Evolutionary conservation across 495 filamentous ascomycete species (phyloP), one percentile per base, ranked within the genome.

Genomic region (Rostrohypoxylon terebratum): DNA sequence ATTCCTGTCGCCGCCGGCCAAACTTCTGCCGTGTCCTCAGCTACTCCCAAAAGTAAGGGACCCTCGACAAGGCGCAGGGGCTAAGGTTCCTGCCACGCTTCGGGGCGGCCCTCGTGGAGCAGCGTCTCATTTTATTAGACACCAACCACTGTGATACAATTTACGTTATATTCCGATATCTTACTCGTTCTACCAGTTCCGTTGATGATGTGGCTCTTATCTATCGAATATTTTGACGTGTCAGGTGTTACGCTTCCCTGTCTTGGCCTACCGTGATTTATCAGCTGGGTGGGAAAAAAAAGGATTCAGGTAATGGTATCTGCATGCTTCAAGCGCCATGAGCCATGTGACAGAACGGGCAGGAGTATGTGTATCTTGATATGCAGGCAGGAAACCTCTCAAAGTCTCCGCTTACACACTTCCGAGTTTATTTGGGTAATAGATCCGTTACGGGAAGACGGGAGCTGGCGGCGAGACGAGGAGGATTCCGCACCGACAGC

Each of bases 41-140:
- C 77, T 3, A 82, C 81, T 10, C 78, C 84, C 4, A 83, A 80
- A 75, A 78, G 70, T 61, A 87, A 87, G 72, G 83, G 80, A 40
- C 84, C 86, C 14, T 84, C 85, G 6, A 88, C 86, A n/a, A 80
- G 86, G 44, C 83, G 86, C 65, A 83, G 85, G 51, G 86, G 84
- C 62, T 87, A 79, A 73, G 61, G 55, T 58, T 31, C 20, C 34
- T 28, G 50, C 63, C 64, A 28, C 23, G 50, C 31, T 45, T 20
- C 16, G 7, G n/a, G 28, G 25, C 40, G 18, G 18, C 6, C 45
- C 63, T 28, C 47, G 42, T 72, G 73, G 54, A 48, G 61, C 42
- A 60, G 25, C 16, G 62, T 13, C 36, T 10, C 36, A 16, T 54
- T 63, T 57, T 72, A 63, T 48, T 72, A 67, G 53, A 60, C 44